Evolutionary conservation across 306 rosid species (phyloP).

Genomic region (Quercus glauca): DNA sequence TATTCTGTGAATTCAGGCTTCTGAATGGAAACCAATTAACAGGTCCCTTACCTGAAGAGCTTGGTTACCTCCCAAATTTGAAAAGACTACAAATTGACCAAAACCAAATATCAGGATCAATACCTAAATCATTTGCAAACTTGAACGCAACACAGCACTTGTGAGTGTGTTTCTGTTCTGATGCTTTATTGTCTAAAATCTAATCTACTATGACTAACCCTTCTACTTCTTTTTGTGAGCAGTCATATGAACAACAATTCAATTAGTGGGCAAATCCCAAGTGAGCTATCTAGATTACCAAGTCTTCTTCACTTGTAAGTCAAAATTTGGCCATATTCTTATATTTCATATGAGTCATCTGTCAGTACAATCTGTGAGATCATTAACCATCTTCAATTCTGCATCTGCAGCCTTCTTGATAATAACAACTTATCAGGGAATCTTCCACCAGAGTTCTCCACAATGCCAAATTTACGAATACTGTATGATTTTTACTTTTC

Average conservation of each 20-base stretch:
- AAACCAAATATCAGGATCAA: constrained; percentile 39
- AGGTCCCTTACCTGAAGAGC: constrained; percentile 50
- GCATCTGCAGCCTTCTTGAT: constrained; percentile 42
- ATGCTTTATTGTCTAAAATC: not conserved
- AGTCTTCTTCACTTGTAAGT: constrained; percentile 45
- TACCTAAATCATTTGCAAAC: constrained; percentile 46
- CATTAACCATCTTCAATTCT: not conserved
- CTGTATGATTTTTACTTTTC: constrained; percentile 31
- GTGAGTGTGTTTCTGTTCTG: constrained; percentile 26
- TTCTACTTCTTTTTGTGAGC: constrained; percentile 8
- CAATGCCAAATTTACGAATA: constrained; percentile 20
- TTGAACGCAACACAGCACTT: constrained; percentile 32
- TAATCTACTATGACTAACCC: not conserved
- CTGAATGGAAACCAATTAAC: constrained; percentile 45
- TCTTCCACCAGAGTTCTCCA: constrained; percentile 42
- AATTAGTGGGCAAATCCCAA: constrained; percentile 43
- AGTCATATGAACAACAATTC: constrained; percentile 62
- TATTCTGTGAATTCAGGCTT: constrained; percentile 34
- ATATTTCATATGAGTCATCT: not conserved
- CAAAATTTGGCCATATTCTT: not conserved
- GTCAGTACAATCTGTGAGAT: not conserved
- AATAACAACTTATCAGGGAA: constrained; percentile 44
- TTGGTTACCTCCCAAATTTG: constrained; percentile 39
- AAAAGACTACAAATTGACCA: constrained; percentile 43
- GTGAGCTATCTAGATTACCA: constrained; percentile 36